Percentiles rank a stretch among this genome's conserved stretches.
phyloP scores from a whole-genome alignment of 2,329 filamentous ascomycete genomes.

The Endothia cerciana region DNA sequence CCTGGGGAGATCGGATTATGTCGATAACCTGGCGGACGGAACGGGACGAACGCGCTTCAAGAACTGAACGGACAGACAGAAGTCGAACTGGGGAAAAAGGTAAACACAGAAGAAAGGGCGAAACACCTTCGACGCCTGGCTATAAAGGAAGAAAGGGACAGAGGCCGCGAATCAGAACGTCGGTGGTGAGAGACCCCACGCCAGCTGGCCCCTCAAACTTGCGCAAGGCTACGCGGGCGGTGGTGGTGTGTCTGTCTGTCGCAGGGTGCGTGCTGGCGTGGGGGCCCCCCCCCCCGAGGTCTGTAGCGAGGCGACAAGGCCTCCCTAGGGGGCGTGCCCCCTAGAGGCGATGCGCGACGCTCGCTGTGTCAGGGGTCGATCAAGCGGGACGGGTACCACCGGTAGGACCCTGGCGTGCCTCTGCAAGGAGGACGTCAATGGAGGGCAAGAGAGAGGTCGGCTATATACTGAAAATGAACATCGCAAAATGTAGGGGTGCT shows the following conservation, averaged over 20 bases:
- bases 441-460: too few relatives aligned
- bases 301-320: too few relatives aligned
- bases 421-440: too few relatives aligned
- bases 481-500: too few relatives aligned
- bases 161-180: neutral
- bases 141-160: constrained; percentile 1
- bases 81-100: too few relatives aligned
- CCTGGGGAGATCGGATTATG: too few relatives aligned
- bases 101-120: neutral
- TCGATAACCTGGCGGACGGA: neutral
- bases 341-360: neutral
- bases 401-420: too few relatives aligned
- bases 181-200: neutral
- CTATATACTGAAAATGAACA: too few relatives aligned
- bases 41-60: neutral
- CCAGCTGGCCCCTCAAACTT: constrained; percentile 9
- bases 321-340: too few relatives aligned
- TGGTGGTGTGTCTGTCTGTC: neutral
- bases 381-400: neutral
- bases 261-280: constrained; percentile 4
- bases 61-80: too few relatives aligned
- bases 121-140: neutral
- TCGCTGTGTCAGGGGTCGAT: neutral
- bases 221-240: constrained; percentile 8
- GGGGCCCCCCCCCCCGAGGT: too few relatives aligned